Base-by-base conservation (phyloP, 2,329 filamentous ascomycete genomes). In the Phialophora chinensis region DNA sequence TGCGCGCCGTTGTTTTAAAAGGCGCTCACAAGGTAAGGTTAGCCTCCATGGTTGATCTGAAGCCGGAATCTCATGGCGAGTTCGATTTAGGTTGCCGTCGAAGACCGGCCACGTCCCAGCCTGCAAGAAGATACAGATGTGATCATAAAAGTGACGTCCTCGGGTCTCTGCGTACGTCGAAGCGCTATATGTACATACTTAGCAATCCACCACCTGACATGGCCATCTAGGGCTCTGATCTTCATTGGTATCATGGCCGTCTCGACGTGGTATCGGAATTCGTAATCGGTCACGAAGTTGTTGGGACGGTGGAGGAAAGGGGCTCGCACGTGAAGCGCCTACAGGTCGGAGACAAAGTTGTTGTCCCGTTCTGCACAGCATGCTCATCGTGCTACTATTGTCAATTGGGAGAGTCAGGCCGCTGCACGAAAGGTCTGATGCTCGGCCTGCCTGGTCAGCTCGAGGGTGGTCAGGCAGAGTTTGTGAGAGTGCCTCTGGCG, bases 261-360 rank as follows among this genome's bases (percentile, higher is more conserved):
- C 78, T 84, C 0, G 83, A 79, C 1, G 80, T 79, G 52, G 66
- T 77, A 4, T 74, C 77, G 0, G 84, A 83, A 4, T 77, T 77
- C 0, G 78, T 85, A 1, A 88, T 86, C 81, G 84, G 85, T 27
- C 84, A 86, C 66, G 84, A 86, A 71, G 83, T 82, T 33, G 81
- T 86, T 0, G 84, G 83, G 1, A 72, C 83, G 0, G 74, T 86
- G 12, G 78, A 82, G 6, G 74, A 79, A 4, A 69, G 78, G 0
- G 84, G 84, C 2, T 62, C 74, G 0, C 77, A 79, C 0, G 81
- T 86, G 4, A 74, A 75, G n/a, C 75, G 75, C 27, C 79, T 84
- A 72, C 78, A 78, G 33, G 75, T 79, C 58, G 84, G 84, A 23
- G 82, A 87, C 67, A 75, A 75, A 17, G 85, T 87, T 0, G 74